Base-by-base conservation (phyloP, 805 yeast genomes). In the Kuraishia capsulata region DNA sequence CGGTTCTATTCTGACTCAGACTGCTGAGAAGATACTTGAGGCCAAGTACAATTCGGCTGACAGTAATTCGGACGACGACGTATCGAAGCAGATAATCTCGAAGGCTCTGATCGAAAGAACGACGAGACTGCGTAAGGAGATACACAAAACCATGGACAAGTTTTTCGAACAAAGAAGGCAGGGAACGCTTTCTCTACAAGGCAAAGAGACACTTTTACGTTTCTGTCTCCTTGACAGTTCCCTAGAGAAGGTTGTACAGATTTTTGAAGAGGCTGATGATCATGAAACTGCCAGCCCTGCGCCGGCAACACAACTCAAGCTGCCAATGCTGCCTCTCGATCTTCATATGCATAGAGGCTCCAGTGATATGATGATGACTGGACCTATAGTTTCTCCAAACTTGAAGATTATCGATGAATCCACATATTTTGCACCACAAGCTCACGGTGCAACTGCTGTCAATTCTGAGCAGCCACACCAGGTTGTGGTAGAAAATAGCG, bases 1-100 rank as follows among this genome's bases (percentile, higher is more conserved):
- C 59, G 92, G 90, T 4, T 71, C 87, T 0, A 61, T 83, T 40
- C 65, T 83, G 36, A 78, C 86, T 49, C 81, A 80, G 53, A 73
- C 86, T 2, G 90, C 89, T 0, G 87, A 78, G 43, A 73, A 75
- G 42, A 56, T 83, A 39, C 56, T 83, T 39, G 73, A 65, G 36
- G 63, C 57, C 23, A 62, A 59, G 42, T 50, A 51, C 35, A 37
- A 46, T 8, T 44, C 34, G 26, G 18, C 40, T 14, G 33, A 46
- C 28, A n/a, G n/a, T n/a, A 58, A 52, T 32, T 61, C 53, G 30
- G 56, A 54, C 30, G 64, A 61, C 30, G 68, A 67, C 38, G 43
- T 53, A 21, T 50, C 65, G 17, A 71, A 70, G 43, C 60, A 56
- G 36, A 63, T 71, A 37, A 65, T 74, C 40, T 61, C 69, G 25